Evolutionary conservation across 169 alveolate genomes (phyloP), one percentile per base, ranked within the genome.

Genomic region (Eimeria acervulina): DNA sequence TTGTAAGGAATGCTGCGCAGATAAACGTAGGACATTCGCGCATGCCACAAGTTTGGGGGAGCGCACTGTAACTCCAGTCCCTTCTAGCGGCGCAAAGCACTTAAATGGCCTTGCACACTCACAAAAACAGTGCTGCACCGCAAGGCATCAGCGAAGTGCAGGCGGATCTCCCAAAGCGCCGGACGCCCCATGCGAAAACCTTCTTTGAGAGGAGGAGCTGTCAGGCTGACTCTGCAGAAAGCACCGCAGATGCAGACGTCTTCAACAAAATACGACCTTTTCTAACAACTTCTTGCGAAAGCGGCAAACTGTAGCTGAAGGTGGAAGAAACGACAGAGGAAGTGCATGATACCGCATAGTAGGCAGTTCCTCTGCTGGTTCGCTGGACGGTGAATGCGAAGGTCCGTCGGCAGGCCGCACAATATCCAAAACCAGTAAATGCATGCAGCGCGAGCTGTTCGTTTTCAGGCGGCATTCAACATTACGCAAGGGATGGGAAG

Each of bases 401-500:
- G 78, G 78, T 31, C 93, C 93, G 38, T 84, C 93, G 13, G 93
- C 51, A 8, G 93, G 93, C 23, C 80, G 78, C 78, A 40, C n/a
- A 19, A 84, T 80, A 59, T 84, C 93, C 93, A 84, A 55, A 31
- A 84, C 78, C 70, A 84, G 59, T 13, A 84, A 28, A 26, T 84
- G 93, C 93, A 84, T 84, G 93, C 93, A 84, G 55, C 93, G 93
- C 36, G 93, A 17, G 33, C 33, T 84, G 93, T 55, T 84, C 93
- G 55, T 84, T 68, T 59, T 84, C 61, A 84, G 17, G 93, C 76
- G 93, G 52, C 93, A 84, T 51, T 84, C 93, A 84, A 84, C 93
- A 84, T 84, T 84, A 36, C 93, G 40, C 59, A 84, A n/a, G 6
- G 93, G 93, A 59, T 84, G 93, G n/a, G 93, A 84, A 52, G 78